Base-by-base conservation (phyloP, 2,329 filamentous ascomycete species). In the Emergomyces africanus region DNA sequence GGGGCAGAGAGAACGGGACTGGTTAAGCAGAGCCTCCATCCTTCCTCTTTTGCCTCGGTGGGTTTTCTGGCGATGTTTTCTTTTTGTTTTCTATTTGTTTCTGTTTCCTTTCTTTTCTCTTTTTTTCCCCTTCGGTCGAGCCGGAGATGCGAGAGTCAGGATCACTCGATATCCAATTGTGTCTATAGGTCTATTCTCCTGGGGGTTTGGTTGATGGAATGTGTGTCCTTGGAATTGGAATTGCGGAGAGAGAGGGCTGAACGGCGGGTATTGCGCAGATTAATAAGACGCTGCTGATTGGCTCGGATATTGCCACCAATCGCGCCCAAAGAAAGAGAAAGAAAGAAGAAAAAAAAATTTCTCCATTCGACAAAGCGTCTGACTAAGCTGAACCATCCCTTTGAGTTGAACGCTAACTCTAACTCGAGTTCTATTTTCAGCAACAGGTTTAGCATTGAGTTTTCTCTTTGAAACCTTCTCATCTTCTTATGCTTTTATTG, bases 1-100 rank as follows among this genome's bases (percentile, higher is more conserved):
- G 59, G 94, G 94, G 78, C 94, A 99, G 86, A 99, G 88, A 72
- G 88, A 85, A 81, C 91, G 90, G 73, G 91, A 96, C 77, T 97
- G 91, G 75, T 90, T 90, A 69, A 97, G 85, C 68, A 96, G 85
- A 69, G 89, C 83, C 81, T 99, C 94, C 94, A 99, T 99, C 58
- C 58, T 23, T 50, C 33, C 18, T n/a, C 42, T n/a, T 42, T 10
- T 23, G 41, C 20, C 41, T 44, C 41, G 2, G 4, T 5, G 1
- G 6, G 18, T 18, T n/a, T 44, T 20, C 5, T 20, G 41, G 9
- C 10, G 14, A 23, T 30, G 46, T 2, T 48, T n/a, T n/a, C n/a
- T n/a, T n/a, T n/a, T n/a, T n/a, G n/a, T n/a, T n/a, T n/a, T n/a
- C n/a, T 30, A 30, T 30, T 3, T 30, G 30, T 3, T 30, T 6